These are phyloP conservation scores for Aureobasidium sp. DNA, from an alignment of 2,329 filamentous ascomycete species.

Conservation along the genomic window DNA sequence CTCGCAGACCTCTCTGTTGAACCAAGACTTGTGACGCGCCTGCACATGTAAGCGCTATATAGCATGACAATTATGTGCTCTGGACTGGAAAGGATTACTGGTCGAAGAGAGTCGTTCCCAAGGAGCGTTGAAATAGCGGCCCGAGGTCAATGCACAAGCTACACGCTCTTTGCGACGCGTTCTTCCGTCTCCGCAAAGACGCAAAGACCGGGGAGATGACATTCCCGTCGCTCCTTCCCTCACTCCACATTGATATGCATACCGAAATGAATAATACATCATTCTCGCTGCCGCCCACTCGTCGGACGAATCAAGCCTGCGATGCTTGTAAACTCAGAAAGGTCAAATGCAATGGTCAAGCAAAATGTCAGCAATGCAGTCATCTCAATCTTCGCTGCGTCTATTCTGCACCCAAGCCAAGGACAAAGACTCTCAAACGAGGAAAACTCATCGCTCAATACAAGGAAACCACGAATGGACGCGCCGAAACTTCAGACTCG, in stretches of 20 bases:
- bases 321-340: conserved; percentile 42
- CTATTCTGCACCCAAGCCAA: conserved; percentile 35
- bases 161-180: background rate
- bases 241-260: background rate
- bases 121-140: background rate
- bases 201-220: background rate
- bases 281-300: conserved; percentile 1
- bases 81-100: background rate
- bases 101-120: background rate
- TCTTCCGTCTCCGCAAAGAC: background rate
- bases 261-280: conserved; percentile 10
- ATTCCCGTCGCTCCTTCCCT: background rate
- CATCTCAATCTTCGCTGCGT: conserved; percentile 41
- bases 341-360: conserved; percentile 41
- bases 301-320: conserved; percentile 34
- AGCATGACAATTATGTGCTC: background rate
- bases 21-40: background rate
- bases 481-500: conserved; percentile 15
- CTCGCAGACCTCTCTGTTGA: background rate
- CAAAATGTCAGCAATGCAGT: conserved; percentile 37
- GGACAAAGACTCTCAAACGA: conserved; percentile 32
- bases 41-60: background rate
- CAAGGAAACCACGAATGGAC: conserved; percentile 29
- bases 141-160: conserved; percentile 6
- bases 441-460: conserved; percentile 38